These are phyloP conservation scores for Alternaria sp. DNA, from an alignment of 2,329 filamentous ascomycete genomes.

Conservation along the genomic window DNA sequence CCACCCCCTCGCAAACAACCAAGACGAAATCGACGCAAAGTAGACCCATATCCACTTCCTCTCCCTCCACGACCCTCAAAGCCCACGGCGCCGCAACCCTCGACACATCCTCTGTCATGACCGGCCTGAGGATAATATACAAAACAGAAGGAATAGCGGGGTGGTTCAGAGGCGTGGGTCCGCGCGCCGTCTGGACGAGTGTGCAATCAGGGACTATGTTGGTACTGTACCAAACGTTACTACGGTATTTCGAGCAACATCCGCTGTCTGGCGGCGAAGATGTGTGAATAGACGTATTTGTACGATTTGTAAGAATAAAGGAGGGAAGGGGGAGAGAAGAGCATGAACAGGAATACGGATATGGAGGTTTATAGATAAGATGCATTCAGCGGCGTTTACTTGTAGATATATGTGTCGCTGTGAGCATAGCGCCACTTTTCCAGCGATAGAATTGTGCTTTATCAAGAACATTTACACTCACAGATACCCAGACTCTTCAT, in stretches of 20 bases:
- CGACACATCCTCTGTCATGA: conserved; percentile 87
- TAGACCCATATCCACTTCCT: conserved; percentile 85
- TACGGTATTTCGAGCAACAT: conserved; percentile 75
- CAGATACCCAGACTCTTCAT: not conserved
- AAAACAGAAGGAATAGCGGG: conserved; percentile 84
- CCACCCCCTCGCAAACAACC: conserved; percentile 27
- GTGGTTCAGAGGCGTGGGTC: conserved; percentile 94
- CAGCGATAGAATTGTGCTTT: conserved; percentile 14
- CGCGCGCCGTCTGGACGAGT: conserved; percentile 93
- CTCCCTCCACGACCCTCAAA: conserved; percentile 81
- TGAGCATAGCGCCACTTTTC: not conserved
- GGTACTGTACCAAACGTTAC: conserved; percentile 87
- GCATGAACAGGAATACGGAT: not conserved
- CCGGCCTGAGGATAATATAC: conserved; percentile 86
- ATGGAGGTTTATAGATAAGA: not conserved
- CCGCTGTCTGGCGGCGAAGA: conserved; percentile 38
- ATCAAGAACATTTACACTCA: conserved; percentile 1
- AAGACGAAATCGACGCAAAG: conserved; percentile 49
- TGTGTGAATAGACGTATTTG: conserved; percentile 16
- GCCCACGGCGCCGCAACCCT: conserved; percentile 79
- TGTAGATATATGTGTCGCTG: not conserved
- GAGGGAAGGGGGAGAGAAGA: no score
- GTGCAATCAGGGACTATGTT: conserved; percentile 97
- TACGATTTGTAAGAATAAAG: not conserved
- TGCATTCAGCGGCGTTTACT: conserved; percentile 13